A percentile compares a stretch with the other conserved stretches of the same genome.
Evolutionary conservation across 306 rosid genomes (phyloP).

Genomic region (Bauhinia variegata): DNA sequence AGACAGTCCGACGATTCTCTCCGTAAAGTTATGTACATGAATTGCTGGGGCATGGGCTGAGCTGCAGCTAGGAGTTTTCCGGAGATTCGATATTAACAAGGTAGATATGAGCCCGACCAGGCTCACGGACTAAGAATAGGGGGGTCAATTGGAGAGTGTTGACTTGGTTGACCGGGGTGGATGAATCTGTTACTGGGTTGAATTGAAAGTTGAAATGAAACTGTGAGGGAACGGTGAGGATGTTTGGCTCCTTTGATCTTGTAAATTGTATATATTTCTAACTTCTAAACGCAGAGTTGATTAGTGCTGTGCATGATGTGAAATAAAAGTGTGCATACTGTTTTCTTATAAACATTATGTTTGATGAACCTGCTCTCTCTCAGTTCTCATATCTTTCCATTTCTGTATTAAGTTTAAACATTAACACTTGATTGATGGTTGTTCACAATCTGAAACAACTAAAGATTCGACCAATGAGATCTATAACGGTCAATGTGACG

Average conservation of each 20-base stretch:
- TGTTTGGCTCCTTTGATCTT: conserved; percentile 24
- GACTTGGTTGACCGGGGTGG: conserved; percentile 32
- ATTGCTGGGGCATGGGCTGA: conserved; percentile 93
- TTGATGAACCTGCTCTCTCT: too few species aligned
- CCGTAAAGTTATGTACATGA: conserved; percentile 82
- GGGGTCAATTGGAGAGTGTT: not conserved
- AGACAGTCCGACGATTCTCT: conserved; percentile 75
- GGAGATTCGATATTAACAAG: not conserved
- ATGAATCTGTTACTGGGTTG: not conserved
- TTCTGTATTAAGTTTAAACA: too few species aligned
- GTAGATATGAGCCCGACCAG: too few species aligned
- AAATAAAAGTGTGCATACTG: not conserved
- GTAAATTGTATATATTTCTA: conserved; percentile 42
- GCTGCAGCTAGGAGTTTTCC: conserved; percentile 25
- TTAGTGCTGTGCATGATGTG: conserved; percentile 10
- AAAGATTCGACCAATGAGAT: too few species aligned
- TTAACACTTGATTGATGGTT: too few species aligned
- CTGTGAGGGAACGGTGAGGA: not conserved
- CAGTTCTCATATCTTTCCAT: too few species aligned
- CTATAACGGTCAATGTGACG: too few species aligned
- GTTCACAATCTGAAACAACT: too few species aligned
- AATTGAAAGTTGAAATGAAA: not conserved
- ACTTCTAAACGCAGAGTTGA: too few species aligned
- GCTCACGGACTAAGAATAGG: not conserved
- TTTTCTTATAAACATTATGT: too few species aligned